A percentile compares a stretch with the other conserved stretches of the same genome.
Evolutionary conservation across 305 asterid species (phyloP).

Genomic region (Fraxinus sp.): DNA sequence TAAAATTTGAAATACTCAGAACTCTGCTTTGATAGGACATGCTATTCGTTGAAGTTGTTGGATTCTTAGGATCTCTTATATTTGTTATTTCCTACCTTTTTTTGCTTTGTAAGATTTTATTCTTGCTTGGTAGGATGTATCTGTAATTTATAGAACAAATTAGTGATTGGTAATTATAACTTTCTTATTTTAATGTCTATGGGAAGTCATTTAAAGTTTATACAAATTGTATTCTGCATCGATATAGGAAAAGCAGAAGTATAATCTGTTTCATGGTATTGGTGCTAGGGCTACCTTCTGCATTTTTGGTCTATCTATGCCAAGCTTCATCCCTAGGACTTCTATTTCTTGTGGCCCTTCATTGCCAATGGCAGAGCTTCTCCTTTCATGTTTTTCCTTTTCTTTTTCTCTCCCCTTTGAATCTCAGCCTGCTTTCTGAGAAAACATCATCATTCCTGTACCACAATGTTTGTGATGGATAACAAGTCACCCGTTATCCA

Average conservation of each 20-base stretch:
- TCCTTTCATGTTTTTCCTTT: not conserved
- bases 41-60: not conserved
- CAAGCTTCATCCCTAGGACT: not conserved
- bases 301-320: not conserved
- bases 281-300: not conserved
- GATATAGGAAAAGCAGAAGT: not conserved
- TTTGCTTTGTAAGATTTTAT: not conserved
- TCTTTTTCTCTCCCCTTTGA: not conserved
- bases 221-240: not conserved
- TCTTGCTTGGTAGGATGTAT: not conserved
- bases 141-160: not conserved
- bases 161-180: not conserved
- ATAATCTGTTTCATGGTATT: not conserved
- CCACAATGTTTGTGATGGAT: not conserved
- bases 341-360: not conserved
- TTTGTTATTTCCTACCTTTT: not conserved
- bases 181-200: not conserved
- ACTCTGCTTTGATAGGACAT: not conserved
- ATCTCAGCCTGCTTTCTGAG: not conserved
- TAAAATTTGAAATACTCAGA: not conserved
- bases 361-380: not conserved
- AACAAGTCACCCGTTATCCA: not conserved
- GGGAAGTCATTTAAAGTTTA: not conserved
- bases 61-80: not conserved
- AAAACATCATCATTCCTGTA: not conserved